Evolutionary conservation across 192 early-diverging fungal genomes (phyloP), one percentile per base, ranked within the genome.

Genomic region (Podila epigama): DNA sequence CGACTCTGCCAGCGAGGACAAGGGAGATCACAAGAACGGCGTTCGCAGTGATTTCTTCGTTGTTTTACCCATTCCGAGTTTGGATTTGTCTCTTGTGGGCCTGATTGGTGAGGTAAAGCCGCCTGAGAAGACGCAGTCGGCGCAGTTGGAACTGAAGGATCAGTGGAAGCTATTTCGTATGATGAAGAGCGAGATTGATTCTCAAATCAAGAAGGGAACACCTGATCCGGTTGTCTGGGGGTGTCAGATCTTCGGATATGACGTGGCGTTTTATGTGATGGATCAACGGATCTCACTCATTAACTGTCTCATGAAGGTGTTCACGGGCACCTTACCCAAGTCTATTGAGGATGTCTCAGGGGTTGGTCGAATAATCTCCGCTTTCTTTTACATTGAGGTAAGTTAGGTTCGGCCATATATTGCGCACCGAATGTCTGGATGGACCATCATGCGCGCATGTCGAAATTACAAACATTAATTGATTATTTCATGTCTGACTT

Each of bases 41-140:
- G 66, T 68, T 31, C 29, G 66, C 32, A 68, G 66, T 12, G 66
- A 66, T 53, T 66, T 58, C 29, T 66, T 50, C 27, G 53, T 66
- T 42, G 52, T 50, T 39, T 44, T 57, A 11, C 64, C 40, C 12
- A 33, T 50, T 28, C 55, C 35, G 3, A n/a, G 40, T 11, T 58
- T 41, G 29, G 39, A 20, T 18, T 28, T 50, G 59, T 48, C 59
- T 6, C 41, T 16, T 41, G 64, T 66, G 25, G 41, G 53, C n/a
- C 39, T 66, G 29, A 28, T 66, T 48, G 55, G 53, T 34, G 64
- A 66, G 42, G 55, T 48, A 9, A 66, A 66, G 40, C 64, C 64
- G 7, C 64, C 64, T n/a, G 55, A 65, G 51, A 55, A 55, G n/a
- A n/a, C n/a, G n/a, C n/a, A n/a, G n/a, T n/a, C n/a, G n/a, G n/a